Base-by-base conservation (phyloP, 2,329 filamentous ascomycete species). In the Aspergillus aculeatinus region DNA sequence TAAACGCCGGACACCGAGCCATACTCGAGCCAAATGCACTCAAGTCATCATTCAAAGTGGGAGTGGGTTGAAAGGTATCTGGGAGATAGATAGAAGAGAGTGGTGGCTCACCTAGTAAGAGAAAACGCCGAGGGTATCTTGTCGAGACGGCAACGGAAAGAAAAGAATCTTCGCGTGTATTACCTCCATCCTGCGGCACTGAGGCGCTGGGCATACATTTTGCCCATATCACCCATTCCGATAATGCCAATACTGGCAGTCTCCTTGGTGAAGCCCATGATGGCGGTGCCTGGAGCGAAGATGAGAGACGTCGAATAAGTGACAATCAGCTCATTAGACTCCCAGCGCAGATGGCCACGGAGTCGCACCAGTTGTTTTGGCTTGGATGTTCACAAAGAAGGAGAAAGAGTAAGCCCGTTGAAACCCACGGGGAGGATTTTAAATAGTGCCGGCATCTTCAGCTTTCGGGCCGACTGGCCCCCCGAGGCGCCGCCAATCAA, bases 21-120 rank as follows among this genome's bases (percentile, higher is more conserved):
- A 92, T 96, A 85, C 94, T 98, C 94, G 92, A 98, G 94, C 94
- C 94, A 98, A 98, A 98, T 98, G 94, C 94, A 93, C 94, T 98
- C 94, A 94, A 92, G 94, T 98, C 94, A 98, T 98, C 94, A 96
- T 92, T 76, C 63, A 68, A 77, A 61, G 59, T 50, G 57, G 57
- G 47, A 35, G 35, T 31, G 14, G 47, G 57, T 49, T 59, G 61
- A 54, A 55, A 60, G 7, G 27, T 29, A 51, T 53, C 48, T 48
- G 51, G 48, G 49, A 25, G 25, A 52, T 57, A 56, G 42, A 29
- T 29, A 7, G 27, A 58, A 59, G 35, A 57, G 51, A 61, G 49
- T 55, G 27, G 61, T 55, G 27, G 61, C 67, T 65, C 66, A 69
- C 67, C 67, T 63, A 58, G 73, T 75, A 78, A 75, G 51, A 58